These are phyloP conservation scores for Pythium dissotocum DNA, from an alignment of 352 stramenopile species.

Conservation along the genomic window DNA sequence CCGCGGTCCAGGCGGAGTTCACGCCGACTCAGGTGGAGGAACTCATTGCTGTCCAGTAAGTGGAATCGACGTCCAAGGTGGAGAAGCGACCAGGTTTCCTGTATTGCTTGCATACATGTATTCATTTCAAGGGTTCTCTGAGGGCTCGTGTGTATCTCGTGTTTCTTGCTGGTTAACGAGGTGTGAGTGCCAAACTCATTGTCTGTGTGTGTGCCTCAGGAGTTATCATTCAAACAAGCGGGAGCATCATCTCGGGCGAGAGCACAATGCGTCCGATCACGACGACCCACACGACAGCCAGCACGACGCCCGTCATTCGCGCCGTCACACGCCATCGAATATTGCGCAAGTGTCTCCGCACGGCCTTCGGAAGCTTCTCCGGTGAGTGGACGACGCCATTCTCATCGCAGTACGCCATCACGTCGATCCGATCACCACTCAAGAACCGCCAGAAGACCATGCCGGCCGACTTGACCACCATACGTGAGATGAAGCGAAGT, in stretches of 20 bases:
- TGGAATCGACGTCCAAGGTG: slow-evolving; percentile 2
- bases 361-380: slow-evolving; percentile 36
- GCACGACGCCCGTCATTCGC: slow-evolving; percentile 35
- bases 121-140: background rate
- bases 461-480: slow-evolving; percentile 46
- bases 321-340: slow-evolving; percentile 44
- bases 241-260: background rate
- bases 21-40: slow-evolving; percentile 23
- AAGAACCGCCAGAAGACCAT: slow-evolving; percentile 62
- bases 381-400: slow-evolving; percentile 41
- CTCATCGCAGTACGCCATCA: slow-evolving; percentile 58
- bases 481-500: slow-evolving; percentile 45
- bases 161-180: background rate
- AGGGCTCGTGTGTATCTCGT: no score
- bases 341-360: slow-evolving; percentile 40
- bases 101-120: slow-evolving; percentile 12
- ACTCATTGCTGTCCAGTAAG: slow-evolving; percentile 24
- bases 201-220: background rate
- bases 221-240: slow-evolving; percentile 5
- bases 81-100: background rate
- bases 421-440: slow-evolving; percentile 50
- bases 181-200: background rate
- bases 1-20: background rate
- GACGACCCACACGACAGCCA: slow-evolving; percentile 19
- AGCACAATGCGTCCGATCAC: slow-evolving; percentile 16